A percentile compares a stretch with the other conserved stretches of the same genome.
Conservation (phyloP, 345 rosid species). For the Rhizophora mangle region DNA sequence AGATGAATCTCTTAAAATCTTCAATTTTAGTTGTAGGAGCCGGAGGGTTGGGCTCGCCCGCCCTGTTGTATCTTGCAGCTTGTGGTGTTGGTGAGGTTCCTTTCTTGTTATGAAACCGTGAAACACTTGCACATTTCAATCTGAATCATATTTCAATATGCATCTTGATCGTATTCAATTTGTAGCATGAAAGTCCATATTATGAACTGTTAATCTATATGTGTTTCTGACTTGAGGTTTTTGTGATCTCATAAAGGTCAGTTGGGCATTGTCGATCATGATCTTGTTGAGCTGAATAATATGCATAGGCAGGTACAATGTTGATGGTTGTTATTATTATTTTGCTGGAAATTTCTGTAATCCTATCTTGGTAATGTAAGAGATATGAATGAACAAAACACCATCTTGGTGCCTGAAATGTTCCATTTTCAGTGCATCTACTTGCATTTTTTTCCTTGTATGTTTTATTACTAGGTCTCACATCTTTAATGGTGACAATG, state of each 20-base stretch:
- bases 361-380: no score
- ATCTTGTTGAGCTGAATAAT: conserved; percentile 89
- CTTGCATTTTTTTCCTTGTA: background rate
- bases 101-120: background rate
- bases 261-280: conserved; percentile 90
- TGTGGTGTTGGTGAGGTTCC: conserved; percentile 70
- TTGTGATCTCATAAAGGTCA: conserved; percentile 47
- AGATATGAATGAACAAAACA: no score
- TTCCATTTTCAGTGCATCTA: background rate
- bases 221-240: background rate
- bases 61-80: conserved; percentile 82
- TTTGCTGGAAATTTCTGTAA: background rate
- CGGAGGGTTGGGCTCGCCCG: conserved; percentile 95
- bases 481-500: background rate
- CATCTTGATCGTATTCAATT: background rate
- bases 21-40: conserved; percentile 88
- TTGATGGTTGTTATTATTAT: background rate
- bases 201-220: background rate
- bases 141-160: background rate
- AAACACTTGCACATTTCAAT: background rate
- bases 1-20: conserved; percentile 72
- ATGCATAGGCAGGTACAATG: conserved; percentile 93
- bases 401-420: no score
- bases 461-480: background rate
- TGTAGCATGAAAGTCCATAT: background rate